phyloP scores from a whole-genome alignment of 2,329 filamentous ascomycete genomes.

The Macroventuria anomochaeta region DNA sequence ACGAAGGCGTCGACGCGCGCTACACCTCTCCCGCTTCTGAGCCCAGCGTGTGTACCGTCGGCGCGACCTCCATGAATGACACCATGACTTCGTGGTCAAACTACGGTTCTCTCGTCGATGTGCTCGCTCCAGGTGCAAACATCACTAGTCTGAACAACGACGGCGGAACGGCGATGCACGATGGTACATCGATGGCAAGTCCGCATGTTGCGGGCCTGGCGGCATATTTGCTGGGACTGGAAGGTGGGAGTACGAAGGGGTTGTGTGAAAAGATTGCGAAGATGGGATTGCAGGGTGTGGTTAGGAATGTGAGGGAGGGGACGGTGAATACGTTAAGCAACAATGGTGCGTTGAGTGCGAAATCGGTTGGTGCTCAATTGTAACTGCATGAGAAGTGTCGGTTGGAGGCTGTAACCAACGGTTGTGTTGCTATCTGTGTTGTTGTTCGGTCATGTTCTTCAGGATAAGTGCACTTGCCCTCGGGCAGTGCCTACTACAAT shows the following conservation, averaged over 20 bases:
- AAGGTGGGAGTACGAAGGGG: constrained; percentile 45
- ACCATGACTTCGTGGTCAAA: constrained; percentile 46
- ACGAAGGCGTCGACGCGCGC: constrained; percentile 35
- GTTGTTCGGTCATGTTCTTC: no score
- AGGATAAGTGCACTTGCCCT: no score
- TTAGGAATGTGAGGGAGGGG: constrained; percentile 49
- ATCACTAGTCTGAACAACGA: constrained; percentile 55
- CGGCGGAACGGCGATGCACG: constrained; percentile 54
- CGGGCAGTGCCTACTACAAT: no score
- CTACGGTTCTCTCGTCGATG: constrained; percentile 43
- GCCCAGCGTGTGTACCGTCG: constrained; percentile 48
- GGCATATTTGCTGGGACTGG: constrained; percentile 68
- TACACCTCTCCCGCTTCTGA: constrained; percentile 45
- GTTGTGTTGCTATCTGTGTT: no score
- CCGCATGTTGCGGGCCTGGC: constrained; percentile 72
- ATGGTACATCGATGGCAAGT: constrained; percentile 71
- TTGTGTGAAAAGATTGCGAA: constrained; percentile 56
- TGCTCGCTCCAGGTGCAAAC: constrained; percentile 48
- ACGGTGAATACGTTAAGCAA: constrained; percentile 60
- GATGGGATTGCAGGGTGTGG: constrained; percentile 48
- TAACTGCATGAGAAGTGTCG: no score
- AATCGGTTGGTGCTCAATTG: background rate
- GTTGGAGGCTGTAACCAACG: no score
- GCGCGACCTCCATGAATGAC: constrained; percentile 43
- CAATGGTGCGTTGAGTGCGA: constrained; percentile 49